Percentiles rank a stretch among this genome's conserved stretches.
These are phyloP conservation scores for Brassica napus DNA, from an alignment of 345 rosid species.

Conservation along the genomic window DNA sequence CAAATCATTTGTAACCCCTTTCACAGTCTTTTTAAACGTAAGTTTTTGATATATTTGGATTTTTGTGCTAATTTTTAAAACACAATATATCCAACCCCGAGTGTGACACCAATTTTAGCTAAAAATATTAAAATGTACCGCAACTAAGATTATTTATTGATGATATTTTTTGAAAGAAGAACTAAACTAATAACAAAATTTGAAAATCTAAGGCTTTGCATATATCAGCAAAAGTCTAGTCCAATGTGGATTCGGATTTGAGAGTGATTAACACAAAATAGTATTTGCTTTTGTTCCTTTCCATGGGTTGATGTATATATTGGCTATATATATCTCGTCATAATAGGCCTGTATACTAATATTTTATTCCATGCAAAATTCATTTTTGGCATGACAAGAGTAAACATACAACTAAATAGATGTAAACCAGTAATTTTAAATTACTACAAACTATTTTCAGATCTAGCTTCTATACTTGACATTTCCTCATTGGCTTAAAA, in stretches of 20 bases:
- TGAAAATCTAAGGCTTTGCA: not conserved
- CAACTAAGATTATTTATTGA: not conserved
- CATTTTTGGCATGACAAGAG: not conserved
- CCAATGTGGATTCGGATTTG: not conserved
- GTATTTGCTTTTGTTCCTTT: not conserved
- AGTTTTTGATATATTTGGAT: not conserved
- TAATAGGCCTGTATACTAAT: not conserved
- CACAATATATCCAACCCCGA: not conserved
- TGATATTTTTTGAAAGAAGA: not conserved
- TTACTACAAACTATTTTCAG: not conserved
- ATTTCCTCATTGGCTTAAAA: not conserved
- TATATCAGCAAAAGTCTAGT: not conserved
- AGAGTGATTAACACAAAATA: not conserved
- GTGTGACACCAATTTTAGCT: not conserved
- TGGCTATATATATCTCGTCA: not conserved
- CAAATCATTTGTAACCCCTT: not conserved
- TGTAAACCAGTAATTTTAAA: not conserved
- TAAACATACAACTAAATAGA: not conserved
- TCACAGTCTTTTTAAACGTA: not conserved
- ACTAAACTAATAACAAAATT: not conserved
- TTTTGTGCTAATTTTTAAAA: not conserved
- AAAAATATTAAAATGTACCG: not conserved
- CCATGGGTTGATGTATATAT: not conserved
- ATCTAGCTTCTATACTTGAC: slow-evolving; percentile 9
- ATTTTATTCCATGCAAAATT: not conserved